These are phyloP conservation scores for Spergularia azorica DNA, from an alignment of 179 eudicot species.

Conservation along the genomic window DNA sequence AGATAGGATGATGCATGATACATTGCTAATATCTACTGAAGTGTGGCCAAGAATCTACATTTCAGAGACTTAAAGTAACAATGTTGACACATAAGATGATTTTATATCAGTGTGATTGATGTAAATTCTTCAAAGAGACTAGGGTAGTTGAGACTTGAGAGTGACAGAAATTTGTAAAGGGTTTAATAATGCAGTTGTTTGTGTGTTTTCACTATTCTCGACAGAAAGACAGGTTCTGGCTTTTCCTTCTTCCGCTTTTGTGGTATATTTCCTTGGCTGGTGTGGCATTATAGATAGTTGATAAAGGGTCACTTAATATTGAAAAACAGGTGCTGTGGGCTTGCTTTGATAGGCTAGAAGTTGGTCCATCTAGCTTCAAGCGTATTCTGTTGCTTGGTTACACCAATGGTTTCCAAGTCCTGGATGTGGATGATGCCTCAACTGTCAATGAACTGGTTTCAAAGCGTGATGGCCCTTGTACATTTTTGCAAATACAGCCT, in stretches of 20 bases:
- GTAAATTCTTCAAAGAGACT: neutral
- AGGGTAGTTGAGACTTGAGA: neutral
- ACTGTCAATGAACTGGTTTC: slow-evolving; percentile 81
- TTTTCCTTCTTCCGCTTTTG: neutral
- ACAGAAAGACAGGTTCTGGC: neutral
- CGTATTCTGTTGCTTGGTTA: slow-evolving; percentile 86
- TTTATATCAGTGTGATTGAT: neutral
- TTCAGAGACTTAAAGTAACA: neutral
- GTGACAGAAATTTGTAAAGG: neutral
- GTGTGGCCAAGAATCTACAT: slow-evolving; percentile 6
- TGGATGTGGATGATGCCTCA: slow-evolving; percentile 93
- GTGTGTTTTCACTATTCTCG: neutral
- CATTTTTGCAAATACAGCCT: slow-evolving; percentile 91
- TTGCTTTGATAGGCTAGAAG: slow-evolving; percentile 88
- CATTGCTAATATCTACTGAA: neutral
- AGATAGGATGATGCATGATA: neutral
- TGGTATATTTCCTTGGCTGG: neutral
- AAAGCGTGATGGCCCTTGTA: slow-evolving; percentile 86
- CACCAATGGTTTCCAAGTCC: slow-evolving; percentile 91
- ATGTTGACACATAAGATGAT: neutral
- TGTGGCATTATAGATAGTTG: neutral
- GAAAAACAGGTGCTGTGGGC: slow-evolving; percentile 91
- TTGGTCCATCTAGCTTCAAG: slow-evolving; percentile 56
- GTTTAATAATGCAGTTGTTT: neutral
- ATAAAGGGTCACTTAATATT: slow-evolving; percentile 1